A percentile compares a stretch with the other conserved stretches of the same genome.
phyloP scores from a whole-genome alignment of 1,284 basidiomycete genomes.

The Ganoderma leucocontextum region DNA sequence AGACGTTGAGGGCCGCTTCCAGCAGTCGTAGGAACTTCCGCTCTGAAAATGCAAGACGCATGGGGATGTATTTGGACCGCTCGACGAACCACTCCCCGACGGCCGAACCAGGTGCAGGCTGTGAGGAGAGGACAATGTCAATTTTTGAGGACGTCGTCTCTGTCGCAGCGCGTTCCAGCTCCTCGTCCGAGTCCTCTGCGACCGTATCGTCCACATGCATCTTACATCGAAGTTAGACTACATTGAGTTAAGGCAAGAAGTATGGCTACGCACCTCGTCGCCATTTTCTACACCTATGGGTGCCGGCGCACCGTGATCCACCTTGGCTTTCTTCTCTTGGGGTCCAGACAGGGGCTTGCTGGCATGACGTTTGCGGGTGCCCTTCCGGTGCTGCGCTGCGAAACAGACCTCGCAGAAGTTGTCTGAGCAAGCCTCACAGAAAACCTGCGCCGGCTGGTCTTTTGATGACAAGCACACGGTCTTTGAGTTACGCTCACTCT shows the following conservation, averaged over 20 bases:
- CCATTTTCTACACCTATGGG: slow-evolving; percentile 31
- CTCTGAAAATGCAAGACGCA: slow-evolving; percentile 75
- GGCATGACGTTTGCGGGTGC: slow-evolving; percentile 70
- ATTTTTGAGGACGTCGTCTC: slow-evolving; percentile 47
- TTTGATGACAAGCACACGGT: slow-evolving; percentile 39
- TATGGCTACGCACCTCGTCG: slow-evolving; percentile 36
- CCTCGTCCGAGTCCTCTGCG: slow-evolving; percentile 60
- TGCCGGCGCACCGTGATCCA: slow-evolving; percentile 35
- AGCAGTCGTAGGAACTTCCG: slow-evolving; percentile 83
- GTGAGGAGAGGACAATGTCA: slow-evolving; percentile 45
- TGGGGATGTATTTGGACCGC: slow-evolving; percentile 77
- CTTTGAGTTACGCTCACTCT: neutral
- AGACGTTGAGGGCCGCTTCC: slow-evolving; percentile 81
- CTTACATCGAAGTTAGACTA: slow-evolving; percentile 37
- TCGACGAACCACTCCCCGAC: slow-evolving; percentile 86
- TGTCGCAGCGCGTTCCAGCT: slow-evolving; percentile 41
- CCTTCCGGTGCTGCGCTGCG: slow-evolving; percentile 82
- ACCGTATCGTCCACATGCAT: slow-evolving; percentile 59
- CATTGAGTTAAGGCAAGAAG: neutral
- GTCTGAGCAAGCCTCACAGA: slow-evolving; percentile 75
- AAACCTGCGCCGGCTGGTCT: slow-evolving; percentile 81
- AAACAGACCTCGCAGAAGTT: slow-evolving; percentile 85
- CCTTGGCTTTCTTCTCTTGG: slow-evolving; percentile 37
- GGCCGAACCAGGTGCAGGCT: slow-evolving; percentile 61
- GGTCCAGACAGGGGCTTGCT: slow-evolving; percentile 54